Percentiles rank a stretch among this genome's conserved stretches.
phyloP scores from a whole-genome alignment of 2,329 filamentous ascomycete genomes.

The Arthrobotrys megalospora region DNA sequence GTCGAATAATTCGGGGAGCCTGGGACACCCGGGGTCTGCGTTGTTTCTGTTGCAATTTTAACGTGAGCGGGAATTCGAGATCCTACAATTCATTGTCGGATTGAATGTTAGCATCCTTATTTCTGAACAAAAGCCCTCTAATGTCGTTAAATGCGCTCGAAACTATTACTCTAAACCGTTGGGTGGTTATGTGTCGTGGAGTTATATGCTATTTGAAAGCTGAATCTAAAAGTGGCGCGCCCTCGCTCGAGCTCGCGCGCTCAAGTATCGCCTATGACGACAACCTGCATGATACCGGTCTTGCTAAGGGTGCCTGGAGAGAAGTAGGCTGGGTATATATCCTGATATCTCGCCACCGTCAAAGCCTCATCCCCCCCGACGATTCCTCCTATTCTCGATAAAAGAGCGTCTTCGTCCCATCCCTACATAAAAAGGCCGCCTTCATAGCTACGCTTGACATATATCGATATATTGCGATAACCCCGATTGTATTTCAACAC shows the following conservation, averaged over 20 bases:
- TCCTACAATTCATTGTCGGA: too few relatives aligned
- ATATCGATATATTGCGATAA: not conserved
- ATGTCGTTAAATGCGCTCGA: too few relatives aligned
- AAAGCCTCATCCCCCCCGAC: not conserved
- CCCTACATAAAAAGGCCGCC: not conserved
- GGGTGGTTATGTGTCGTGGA: too few relatives aligned
- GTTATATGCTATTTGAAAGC: too few relatives aligned
- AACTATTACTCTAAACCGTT: too few relatives aligned
- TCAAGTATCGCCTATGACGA: constrained; percentile 8
- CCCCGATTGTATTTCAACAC: not conserved
- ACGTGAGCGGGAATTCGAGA: too few relatives aligned
- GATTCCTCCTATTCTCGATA: not conserved
- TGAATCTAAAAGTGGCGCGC: not conserved
- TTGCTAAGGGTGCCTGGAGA: not conserved
- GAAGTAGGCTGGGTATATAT: not conserved
- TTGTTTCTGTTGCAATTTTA: constrained; percentile 19
- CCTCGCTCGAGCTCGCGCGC: not conserved
- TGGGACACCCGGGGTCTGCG: not conserved
- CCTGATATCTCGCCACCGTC: constrained; percentile 9
- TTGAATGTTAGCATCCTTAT: too few relatives aligned
- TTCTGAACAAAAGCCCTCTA: too few relatives aligned
- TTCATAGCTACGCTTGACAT: not conserved
- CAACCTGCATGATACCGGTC: constrained; percentile 7
- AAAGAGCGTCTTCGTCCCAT: too few relatives aligned
- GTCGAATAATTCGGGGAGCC: too few relatives aligned